Evolutionary conservation across 140 eudicot genomes (phyloP).

Genomic region (Oenanthe javanica): DNA sequence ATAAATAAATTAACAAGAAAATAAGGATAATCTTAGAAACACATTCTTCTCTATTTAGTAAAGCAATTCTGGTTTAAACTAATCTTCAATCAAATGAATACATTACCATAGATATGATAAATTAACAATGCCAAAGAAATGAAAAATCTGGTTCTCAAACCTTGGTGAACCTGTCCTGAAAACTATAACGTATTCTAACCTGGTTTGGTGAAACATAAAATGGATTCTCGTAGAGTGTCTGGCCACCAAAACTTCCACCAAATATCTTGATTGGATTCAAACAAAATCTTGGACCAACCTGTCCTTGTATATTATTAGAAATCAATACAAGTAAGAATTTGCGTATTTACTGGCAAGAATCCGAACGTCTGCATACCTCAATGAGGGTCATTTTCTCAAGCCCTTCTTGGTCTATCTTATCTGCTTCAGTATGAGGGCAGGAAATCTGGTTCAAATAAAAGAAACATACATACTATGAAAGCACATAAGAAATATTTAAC

Average conservation of each 20-base stretch:
- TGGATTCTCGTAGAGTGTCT: conserved; percentile 91
- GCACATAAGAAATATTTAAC: neutral
- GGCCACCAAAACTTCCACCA: conserved; percentile 99
- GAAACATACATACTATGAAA: neutral
- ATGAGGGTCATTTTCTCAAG: conserved; percentile 89
- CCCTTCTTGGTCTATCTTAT: conserved; percentile 80
- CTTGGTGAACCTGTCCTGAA: neutral
- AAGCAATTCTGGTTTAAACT: too few species aligned
- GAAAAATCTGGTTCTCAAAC: neutral
- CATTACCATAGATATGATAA: neutral
- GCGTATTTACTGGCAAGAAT: neutral
- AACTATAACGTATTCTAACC: conserved; percentile 28
- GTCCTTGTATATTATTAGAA: neutral
- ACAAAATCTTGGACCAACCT: conserved; percentile 99
- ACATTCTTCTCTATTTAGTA: neutral
- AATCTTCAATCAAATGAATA: neutral
- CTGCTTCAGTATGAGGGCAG: conserved; percentile 70
- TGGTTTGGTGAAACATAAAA: conserved; percentile 86
- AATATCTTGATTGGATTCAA: conserved; percentile 89
- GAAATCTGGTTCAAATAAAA: conserved; percentile 41
- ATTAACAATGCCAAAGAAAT: neutral
- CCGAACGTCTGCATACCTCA: conserved; percentile 42
- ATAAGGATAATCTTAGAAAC: neutral
- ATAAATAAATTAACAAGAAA: neutral
- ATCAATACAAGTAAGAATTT: neutral